These are phyloP conservation scores for Multifurca ochricompacta DNA, from an alignment of 768 basidiomycete species.

Conservation along the genomic window DNA sequence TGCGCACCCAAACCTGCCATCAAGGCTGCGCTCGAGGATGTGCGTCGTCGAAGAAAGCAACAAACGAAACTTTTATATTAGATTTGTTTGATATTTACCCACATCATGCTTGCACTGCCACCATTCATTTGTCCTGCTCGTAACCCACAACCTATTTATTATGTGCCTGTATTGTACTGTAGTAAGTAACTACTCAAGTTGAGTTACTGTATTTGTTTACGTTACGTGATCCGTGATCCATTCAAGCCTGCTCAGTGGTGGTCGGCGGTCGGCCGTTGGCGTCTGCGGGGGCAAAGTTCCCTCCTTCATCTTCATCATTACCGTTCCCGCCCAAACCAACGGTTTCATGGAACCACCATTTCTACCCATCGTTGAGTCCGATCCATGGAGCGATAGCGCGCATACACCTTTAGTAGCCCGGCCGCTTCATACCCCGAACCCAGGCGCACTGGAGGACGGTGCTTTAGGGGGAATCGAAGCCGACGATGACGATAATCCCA, in stretches of 20 bases:
- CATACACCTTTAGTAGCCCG: neutral
- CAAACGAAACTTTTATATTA: neutral
- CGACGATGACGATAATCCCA: neutral
- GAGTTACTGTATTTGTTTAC: too few species aligned
- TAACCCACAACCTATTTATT: neutral
- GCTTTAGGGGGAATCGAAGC: conserved; percentile 3
- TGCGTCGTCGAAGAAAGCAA: conserved; percentile 34
- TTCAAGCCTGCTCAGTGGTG: too few species aligned
- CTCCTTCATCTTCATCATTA: too few species aligned
- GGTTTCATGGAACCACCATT: neutral
- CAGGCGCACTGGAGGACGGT: neutral
- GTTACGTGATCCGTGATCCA: conserved; percentile 6
- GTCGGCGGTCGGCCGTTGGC: too few species aligned
- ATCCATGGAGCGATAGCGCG: conserved; percentile 15
- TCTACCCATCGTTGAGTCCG: neutral
- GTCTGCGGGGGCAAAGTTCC: too few species aligned
- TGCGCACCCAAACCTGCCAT: conserved; percentile 53
- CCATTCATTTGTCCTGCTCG: too few species aligned
- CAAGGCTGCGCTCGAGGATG: conserved; percentile 60
- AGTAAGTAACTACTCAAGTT: too few species aligned
- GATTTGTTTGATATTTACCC: too few species aligned
- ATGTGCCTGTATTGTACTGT: neutral
- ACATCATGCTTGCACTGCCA: neutral
- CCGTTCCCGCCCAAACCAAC: neutral
- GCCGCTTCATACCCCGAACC: conserved; percentile 2